Evolutionary conservation across 208 protist species (phyloP).

Genomic region (Polymyxa betae): DNA sequence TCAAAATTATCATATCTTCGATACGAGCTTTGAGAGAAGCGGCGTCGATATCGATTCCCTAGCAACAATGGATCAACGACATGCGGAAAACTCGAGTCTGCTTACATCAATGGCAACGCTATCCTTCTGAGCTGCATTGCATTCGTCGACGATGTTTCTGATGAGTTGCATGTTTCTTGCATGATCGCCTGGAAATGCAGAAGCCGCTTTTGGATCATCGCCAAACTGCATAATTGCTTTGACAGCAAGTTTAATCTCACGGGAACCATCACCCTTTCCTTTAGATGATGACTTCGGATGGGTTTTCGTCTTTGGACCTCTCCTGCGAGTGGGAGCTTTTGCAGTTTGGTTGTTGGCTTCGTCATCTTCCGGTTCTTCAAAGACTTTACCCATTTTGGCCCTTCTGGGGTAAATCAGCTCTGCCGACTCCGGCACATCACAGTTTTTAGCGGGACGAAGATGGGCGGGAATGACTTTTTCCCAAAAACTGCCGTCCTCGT

Average conservation of each 20-base stretch:
- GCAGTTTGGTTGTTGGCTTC: too few species aligned
- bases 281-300: neutral
- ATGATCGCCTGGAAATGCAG: neutral
- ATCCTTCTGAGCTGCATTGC: neutral
- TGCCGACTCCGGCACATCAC: neutral
- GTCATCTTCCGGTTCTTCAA: too few species aligned
- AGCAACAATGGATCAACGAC: too few species aligned
- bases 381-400: neutral
- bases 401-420: neutral
- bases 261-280: neutral
- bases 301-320: neutral
- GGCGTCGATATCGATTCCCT: neutral
- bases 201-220: neutral
- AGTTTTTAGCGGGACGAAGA: neutral
- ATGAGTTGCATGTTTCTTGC: neutral
- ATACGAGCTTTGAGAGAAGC: neutral
- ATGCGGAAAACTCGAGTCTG: too few species aligned
- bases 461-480: slow-evolving; percentile 8
- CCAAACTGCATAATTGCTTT: neutral
- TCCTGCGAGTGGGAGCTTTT: too few species aligned
- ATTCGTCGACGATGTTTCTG: neutral
- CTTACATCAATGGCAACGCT: too few species aligned
- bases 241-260: neutral
- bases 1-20: neutral
- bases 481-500: neutral